Conservation (phyloP, 352 stramenopile species). For the Phytopythium ostracodes region DNA sequence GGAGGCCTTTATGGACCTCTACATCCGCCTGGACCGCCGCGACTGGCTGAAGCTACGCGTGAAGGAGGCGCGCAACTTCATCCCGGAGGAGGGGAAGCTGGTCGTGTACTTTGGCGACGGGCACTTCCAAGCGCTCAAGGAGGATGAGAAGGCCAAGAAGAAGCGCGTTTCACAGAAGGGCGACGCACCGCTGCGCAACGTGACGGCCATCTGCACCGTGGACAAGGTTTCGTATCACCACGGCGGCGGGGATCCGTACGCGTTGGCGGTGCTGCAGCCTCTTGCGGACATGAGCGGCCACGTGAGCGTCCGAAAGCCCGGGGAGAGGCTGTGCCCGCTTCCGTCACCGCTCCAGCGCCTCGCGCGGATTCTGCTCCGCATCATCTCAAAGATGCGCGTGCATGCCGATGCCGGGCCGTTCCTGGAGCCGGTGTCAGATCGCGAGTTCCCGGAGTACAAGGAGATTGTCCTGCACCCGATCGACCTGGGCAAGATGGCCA, state of each 20-base stretch:
- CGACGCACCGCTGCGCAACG: conserved; percentile 38
- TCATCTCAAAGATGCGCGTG: conserved; percentile 59
- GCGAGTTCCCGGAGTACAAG: conserved; percentile 83
- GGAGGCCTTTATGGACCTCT: conserved; percentile 77
- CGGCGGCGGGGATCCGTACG: conserved; percentile 78
- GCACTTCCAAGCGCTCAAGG: conserved; percentile 69
- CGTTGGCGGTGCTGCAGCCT: conserved; percentile 48
- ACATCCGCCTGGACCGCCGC: conserved; percentile 58
- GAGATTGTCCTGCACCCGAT: conserved; percentile 76
- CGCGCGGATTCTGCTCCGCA: conserved; percentile 52
- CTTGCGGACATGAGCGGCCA: conserved; percentile 24
- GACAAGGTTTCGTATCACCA: conserved; percentile 72
- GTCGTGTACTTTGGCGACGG: conserved; percentile 83
- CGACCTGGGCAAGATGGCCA: conserved; percentile 56
- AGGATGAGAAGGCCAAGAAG: conserved; percentile 74
- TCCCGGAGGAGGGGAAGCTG: conserved; percentile 57
- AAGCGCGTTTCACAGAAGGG: conserved; percentile 74
- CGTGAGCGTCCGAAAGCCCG: conserved; percentile 25
- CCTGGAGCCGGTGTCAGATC: conserved; percentile 70
- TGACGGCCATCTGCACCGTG: conserved; percentile 61
- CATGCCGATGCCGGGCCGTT: conserved; percentile 66
- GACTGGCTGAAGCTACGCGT: conserved; percentile 76
- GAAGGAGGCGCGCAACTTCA: conserved; percentile 74
- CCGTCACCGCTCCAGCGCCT: conserved; percentile 58
- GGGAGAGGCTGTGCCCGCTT: conserved; percentile 49